Base-by-base conservation (phyloP, 2,329 filamentous ascomycete species). In the Colletotrichum tofieldiae region DNA sequence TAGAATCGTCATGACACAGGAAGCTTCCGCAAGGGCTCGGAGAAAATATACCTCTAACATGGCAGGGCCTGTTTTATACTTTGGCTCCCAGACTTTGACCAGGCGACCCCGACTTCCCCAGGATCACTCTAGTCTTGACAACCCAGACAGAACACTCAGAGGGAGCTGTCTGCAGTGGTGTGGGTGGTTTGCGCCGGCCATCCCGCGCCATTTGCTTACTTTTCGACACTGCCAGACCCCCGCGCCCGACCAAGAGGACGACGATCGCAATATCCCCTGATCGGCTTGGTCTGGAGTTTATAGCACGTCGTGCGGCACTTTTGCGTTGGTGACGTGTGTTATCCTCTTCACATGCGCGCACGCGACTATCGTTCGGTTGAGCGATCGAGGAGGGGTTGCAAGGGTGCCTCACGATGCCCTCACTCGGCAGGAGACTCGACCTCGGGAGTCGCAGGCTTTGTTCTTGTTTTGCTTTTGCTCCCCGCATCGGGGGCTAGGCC, bases 281-380 rank as follows among this genome's bases (percentile, higher is more conserved):
- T 54, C 47, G 59, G 32, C 58, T 39, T 29, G 45, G 45, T 39
- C 47, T 64, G 65, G 60, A 72, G 58, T 58, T 52, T 29, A 72
- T n/a, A 63, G n/a, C 37, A 59, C n/a, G 26, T 45, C 41, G 29
- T n/a, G 43, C 65, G 43, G 65, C 52, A 41, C 52, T 69, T 71
- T 72, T 69, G 69, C 60, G 59, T 60, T 49, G 59, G 59, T 63
- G 69, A 72, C 69, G 65, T 69, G 20, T 69, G 63, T 37, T 65
- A 32, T 23, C 8, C n/a, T 43, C 23, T 71, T 72, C 69, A 69
- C 69, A 64, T 72, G 65, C 51, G 37, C 52, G 69, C 59, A 69
- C 37, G 65, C 47, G 65, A 67, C 43, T 23, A 29, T 69, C 59
- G 45, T 60, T 72, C 59, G 59, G 45, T 26, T 47, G 58, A 52